Percentiles rank a stretch among this genome's conserved stretches.
Evolutionary conservation across 2,329 filamentous ascomycete species (phyloP).

Genomic region (Colletotrichum sp.): DNA sequence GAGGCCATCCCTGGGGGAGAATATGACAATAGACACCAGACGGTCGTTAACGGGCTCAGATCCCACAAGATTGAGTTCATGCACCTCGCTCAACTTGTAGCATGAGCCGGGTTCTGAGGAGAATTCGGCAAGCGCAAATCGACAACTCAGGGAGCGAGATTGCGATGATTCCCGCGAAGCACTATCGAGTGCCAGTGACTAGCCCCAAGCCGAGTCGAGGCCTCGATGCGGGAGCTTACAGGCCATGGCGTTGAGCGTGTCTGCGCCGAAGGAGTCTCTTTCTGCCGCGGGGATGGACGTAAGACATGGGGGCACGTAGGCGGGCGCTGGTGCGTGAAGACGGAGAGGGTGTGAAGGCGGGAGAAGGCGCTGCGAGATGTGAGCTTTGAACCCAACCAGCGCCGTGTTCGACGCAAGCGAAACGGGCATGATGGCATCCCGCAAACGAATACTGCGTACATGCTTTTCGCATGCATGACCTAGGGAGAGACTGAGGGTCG

Average conservation of each 20-base stretch:
- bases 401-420: background rate
- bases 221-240: background rate
- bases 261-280: background rate
- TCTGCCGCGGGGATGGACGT: background rate
- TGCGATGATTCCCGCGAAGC: background rate
- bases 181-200: background rate
- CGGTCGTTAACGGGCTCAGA: background rate
- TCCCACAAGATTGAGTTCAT: background rate
- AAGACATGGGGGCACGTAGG: background rate
- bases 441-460: background rate
- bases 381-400: background rate
- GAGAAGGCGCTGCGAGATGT: background rate
- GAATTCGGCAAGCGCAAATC: background rate
- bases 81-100: background rate
- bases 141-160: background rate
- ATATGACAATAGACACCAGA: background rate
- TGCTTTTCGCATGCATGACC: background rate
- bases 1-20: background rate
- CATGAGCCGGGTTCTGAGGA: background rate
- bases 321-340: background rate
- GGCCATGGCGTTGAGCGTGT: background rate
- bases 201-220: background rate
- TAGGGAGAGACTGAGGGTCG: background rate
- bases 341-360: background rate
- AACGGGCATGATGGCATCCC: background rate